Conservation (phyloP, 2,329 filamentous ascomycete genomes). For the Pseudogymnoascus sp. region DNA sequence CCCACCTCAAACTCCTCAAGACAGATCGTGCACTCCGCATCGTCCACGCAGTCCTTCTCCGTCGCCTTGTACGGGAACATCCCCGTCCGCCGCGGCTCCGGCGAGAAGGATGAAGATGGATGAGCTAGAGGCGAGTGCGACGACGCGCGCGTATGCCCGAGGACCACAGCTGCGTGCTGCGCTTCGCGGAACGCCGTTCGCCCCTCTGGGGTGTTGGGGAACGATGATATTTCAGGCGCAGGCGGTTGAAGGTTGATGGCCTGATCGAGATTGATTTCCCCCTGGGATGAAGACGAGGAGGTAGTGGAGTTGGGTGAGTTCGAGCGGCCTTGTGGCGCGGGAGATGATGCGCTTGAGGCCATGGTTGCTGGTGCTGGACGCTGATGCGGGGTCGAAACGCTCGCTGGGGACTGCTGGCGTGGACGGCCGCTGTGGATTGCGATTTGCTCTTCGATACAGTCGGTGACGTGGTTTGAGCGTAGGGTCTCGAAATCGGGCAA, state of each 20-base stretch:
- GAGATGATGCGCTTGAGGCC: slow-evolving; percentile 18
- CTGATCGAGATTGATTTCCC: background rate
- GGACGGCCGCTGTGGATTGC: slow-evolving; percentile 12
- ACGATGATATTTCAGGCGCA: background rate
- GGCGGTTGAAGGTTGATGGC: slow-evolving; percentile 9
- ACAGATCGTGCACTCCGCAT: slow-evolving; percentile 61
- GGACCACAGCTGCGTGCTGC: slow-evolving; percentile 19
- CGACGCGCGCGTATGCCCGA: slow-evolving; percentile 10
- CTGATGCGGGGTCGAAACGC: slow-evolving; percentile 12
- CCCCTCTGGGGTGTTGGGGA: slow-evolving; percentile 18
- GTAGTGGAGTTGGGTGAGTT: slow-evolving; percentile 12
- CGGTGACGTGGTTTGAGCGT: slow-evolving; percentile 51
- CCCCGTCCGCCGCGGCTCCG: slow-evolving; percentile 41
- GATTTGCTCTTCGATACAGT: slow-evolving; percentile 40
- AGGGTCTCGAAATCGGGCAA: slow-evolving; percentile 47
- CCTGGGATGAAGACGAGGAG: slow-evolving; percentile 13
- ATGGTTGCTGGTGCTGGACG: slow-evolving; percentile 12
- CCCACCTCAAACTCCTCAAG: slow-evolving; percentile 59
- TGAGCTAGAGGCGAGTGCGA: background rate
- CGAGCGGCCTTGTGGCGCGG: slow-evolving; percentile 1
- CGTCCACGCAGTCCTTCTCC: slow-evolving; percentile 62
- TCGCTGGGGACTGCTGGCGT: slow-evolving; percentile 10
- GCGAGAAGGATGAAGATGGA: background rate
- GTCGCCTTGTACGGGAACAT: slow-evolving; percentile 59
- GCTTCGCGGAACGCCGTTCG: slow-evolving; percentile 19